Conservation (phyloP, 2,329 filamentous ascomycete species). For the Drechslerella dactyloides region DNA sequence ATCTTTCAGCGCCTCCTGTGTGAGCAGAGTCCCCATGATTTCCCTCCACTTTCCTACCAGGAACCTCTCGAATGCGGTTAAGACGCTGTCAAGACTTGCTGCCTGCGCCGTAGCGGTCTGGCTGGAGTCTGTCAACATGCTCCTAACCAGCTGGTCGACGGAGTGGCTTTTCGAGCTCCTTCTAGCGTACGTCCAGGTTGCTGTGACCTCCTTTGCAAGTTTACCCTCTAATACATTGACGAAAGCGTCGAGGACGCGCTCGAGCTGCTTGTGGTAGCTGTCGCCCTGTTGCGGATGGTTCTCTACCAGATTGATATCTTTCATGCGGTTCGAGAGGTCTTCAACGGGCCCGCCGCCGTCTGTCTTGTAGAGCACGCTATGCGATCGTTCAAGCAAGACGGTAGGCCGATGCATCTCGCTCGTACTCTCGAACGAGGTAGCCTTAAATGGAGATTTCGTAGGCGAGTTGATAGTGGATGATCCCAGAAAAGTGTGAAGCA, state of each 20-base stretch:
- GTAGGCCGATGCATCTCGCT: constrained; percentile 43
- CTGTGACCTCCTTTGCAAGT: constrained; percentile 51
- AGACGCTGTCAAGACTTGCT: constrained; percentile 71
- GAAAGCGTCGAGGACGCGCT: constrained; percentile 54
- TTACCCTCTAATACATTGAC: constrained; percentile 52
- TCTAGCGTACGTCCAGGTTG: constrained; percentile 33
- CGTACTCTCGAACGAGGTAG: constrained; percentile 48
- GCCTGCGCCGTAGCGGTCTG: constrained; percentile 56
- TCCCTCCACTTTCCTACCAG: constrained; percentile 85
- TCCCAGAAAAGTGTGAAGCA: constrained; percentile 43
- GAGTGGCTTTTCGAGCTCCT: constrained; percentile 52
- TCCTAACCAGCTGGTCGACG: constrained; percentile 51
- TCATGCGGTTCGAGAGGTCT: constrained; percentile 40
- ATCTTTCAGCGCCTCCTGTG: constrained; percentile 71
- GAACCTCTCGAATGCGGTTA: constrained; percentile 93
- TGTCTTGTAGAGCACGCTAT: constrained; percentile 46
- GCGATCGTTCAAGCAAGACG: constrained; percentile 45
- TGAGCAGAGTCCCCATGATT: constrained; percentile 83
- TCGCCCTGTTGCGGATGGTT: constrained; percentile 44
- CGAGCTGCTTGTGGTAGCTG: constrained; percentile 53
- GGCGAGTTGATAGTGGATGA: constrained; percentile 25
- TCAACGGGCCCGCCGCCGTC: constrained; percentile 36
- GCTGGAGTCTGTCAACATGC: constrained; percentile 50
- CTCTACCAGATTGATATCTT: constrained; percentile 47
- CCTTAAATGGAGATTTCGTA: constrained; percentile 41